phyloP scores from a whole-genome alignment of 768 basidiomycete species.

The Tephrocybe sp. region DNA sequence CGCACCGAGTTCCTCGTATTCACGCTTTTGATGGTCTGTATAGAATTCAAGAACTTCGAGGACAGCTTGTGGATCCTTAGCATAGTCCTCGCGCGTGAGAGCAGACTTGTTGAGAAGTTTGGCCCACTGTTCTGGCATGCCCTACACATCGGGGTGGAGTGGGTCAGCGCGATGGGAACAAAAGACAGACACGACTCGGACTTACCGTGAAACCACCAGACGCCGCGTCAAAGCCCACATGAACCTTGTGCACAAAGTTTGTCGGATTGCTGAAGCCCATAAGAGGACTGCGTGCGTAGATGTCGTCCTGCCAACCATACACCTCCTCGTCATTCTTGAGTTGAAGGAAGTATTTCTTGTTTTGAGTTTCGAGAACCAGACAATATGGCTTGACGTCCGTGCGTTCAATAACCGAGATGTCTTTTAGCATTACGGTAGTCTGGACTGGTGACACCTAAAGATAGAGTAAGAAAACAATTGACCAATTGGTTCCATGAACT shows the following conservation, averaged over 20 bases:
- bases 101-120: conserved; percentile 96
- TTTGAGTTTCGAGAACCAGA: conserved; percentile 79
- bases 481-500: background rate
- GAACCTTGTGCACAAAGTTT: conserved; percentile 98
- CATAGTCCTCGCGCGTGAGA: conserved; percentile 97
- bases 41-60: conserved; percentile 98
- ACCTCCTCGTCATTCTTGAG: conserved; percentile 94
- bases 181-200: conserved; percentile 13
- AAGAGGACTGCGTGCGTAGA: conserved; percentile 87
- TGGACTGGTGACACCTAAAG: conserved; percentile 53
- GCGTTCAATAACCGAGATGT: conserved; percentile 85
- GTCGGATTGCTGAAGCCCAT: conserved; percentile 95
- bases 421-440: conserved; percentile 61
- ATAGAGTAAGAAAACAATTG: background rate
- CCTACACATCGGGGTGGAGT: conserved; percentile 41
- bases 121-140: conserved; percentile 97
- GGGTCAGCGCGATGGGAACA: background rate
- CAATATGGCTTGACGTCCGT: conserved; percentile 96
- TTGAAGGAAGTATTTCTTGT: conserved; percentile 76
- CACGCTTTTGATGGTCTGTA: conserved; percentile 96
- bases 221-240: conserved; percentile 94
- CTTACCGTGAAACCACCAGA: conserved; percentile 92
- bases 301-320: conserved; percentile 98
- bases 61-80: conserved; percentile 95
- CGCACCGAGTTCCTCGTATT: conserved; percentile 59